phyloP scores from a whole-genome alignment of 2,329 filamentous ascomycete species.

The Aspergillus sp. region DNA sequence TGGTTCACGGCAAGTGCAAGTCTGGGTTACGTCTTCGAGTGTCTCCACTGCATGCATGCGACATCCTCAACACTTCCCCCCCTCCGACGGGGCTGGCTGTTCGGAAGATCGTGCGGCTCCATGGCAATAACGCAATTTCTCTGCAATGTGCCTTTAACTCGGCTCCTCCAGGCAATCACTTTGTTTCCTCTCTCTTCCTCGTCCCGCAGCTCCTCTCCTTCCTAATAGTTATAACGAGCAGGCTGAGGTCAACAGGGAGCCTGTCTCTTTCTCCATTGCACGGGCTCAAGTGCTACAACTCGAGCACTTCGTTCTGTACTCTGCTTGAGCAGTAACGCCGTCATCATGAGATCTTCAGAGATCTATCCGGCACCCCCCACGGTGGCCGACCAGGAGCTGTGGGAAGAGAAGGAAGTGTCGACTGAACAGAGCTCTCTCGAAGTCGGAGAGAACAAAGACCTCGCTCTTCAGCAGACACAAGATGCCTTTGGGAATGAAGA shows the following conservation, averaged over 20 bases:
- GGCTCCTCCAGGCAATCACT: not conserved
- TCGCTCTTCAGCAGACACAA: slow-evolving; percentile 23
- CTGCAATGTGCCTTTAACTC: not conserved
- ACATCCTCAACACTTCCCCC: not conserved
- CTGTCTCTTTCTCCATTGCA: not conserved
- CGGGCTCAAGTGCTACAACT: not conserved
- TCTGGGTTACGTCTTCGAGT: not conserved
- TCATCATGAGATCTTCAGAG: slow-evolving; percentile 20
- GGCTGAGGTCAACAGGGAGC: not conserved
- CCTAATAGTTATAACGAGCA: not conserved
- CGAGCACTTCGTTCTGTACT: not conserved
- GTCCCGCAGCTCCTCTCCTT: no score
- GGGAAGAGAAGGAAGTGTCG: slow-evolving; percentile 12
- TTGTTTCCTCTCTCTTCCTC: not conserved
- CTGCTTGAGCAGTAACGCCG: not conserved
- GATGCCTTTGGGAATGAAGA: slow-evolving; percentile 47
- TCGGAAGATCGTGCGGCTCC: not conserved
- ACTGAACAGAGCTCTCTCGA: slow-evolving; percentile 14
- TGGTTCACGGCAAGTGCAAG: not conserved
- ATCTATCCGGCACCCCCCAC: slow-evolving; percentile 14
- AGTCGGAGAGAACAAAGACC: slow-evolving; percentile 25
- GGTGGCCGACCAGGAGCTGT: slow-evolving; percentile 14
- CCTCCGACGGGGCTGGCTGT: not conserved
- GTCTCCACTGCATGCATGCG: not conserved
- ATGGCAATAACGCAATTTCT: not conserved